These are phyloP conservation scores for Tricholomella constricta DNA, from an alignment of 768 basidiomycete genomes.

Conservation along the genomic window DNA sequence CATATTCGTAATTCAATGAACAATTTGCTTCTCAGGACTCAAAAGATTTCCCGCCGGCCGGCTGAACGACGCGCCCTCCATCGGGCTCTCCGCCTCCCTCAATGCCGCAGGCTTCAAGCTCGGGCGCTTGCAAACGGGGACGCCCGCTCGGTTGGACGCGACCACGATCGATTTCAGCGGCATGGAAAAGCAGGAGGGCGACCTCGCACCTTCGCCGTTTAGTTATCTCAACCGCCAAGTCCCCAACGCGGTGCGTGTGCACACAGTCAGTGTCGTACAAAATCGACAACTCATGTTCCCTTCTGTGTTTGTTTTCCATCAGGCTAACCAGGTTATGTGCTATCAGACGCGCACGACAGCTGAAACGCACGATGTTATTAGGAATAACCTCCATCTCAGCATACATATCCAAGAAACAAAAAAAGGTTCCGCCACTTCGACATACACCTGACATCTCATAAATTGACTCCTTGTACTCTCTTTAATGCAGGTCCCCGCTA, in stretches of 20 bases:
- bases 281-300: neutral
- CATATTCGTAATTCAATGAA: neutral
- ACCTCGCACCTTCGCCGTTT: conserved; percentile 67
- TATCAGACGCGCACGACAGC: conserved; percentile 74
- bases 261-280: neutral
- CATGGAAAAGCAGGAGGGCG: conserved; percentile 67
- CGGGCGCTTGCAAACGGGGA: conserved; percentile 83
- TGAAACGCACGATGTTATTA: conserved; percentile 73
- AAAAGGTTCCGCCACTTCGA: conserved; percentile 54
- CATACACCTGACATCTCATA: neutral
- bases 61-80: conserved; percentile 68
- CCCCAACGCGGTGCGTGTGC: conserved; percentile 60
- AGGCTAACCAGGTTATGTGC: conserved; percentile 77
- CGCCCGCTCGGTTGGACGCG: conserved; percentile 77
- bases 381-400: conserved; percentile 73
- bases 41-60: conserved; percentile 79
- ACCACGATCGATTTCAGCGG: conserved; percentile 69
- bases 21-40: conserved; percentile 47
- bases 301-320: neutral
- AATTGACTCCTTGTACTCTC: too few species aligned
- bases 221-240: conserved; percentile 72
- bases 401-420: conserved; percentile 89
- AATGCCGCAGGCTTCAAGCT: conserved; percentile 76
- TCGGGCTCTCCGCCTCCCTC: conserved; percentile 78
- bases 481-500: conserved; percentile 73